Percentiles rank a stretch among this genome's conserved stretches.
Evolutionary conservation across 148 eudicot species (phyloP).

Genomic region (Rhododendron molle): DNA sequence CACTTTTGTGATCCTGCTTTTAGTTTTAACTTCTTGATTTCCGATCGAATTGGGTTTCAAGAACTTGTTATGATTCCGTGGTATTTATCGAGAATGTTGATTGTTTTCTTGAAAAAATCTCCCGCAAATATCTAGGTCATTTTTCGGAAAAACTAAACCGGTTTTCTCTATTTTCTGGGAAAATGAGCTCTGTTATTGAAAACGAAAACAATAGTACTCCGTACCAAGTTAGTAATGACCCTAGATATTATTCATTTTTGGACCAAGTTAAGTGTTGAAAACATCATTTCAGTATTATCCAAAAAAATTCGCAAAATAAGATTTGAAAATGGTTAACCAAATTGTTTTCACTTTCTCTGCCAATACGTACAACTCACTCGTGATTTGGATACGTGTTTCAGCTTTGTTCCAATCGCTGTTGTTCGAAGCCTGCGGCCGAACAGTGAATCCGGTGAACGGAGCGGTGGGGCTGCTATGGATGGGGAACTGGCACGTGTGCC

Average conservation of each 20-base stretch:
- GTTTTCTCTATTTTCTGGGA: not conserved
- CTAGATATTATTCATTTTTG: too few relatives aligned
- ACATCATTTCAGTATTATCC: too few relatives aligned
- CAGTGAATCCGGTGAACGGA: slow-evolving; percentile 77
- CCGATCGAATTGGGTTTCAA: not conserved
- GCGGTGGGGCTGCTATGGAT: slow-evolving; percentile 64
- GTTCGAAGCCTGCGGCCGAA: slow-evolving; percentile 74
- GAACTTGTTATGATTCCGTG: not conserved
- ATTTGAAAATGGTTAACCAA: not conserved
- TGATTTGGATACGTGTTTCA: slow-evolving; percentile 12
- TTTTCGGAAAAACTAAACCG: not conserved
- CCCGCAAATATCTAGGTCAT: not conserved
- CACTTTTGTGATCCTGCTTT: not conserved
- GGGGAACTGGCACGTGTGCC: slow-evolving; percentile 80
- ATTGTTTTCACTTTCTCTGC: not conserved
- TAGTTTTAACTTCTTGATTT: not conserved
- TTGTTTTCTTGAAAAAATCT: not conserved
- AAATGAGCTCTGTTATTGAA: not conserved
- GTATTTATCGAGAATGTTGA: not conserved
- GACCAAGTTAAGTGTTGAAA: too few relatives aligned
- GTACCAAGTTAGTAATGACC: not conserved
- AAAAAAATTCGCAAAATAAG: not conserved
- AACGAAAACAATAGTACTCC: too few relatives aligned
- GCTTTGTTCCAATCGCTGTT: slow-evolving; percentile 71
- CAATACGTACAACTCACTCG: not conserved